Conservation (phyloP, 2,329 filamentous ascomycete genomes). For the Sarocladium kiliense region DNA sequence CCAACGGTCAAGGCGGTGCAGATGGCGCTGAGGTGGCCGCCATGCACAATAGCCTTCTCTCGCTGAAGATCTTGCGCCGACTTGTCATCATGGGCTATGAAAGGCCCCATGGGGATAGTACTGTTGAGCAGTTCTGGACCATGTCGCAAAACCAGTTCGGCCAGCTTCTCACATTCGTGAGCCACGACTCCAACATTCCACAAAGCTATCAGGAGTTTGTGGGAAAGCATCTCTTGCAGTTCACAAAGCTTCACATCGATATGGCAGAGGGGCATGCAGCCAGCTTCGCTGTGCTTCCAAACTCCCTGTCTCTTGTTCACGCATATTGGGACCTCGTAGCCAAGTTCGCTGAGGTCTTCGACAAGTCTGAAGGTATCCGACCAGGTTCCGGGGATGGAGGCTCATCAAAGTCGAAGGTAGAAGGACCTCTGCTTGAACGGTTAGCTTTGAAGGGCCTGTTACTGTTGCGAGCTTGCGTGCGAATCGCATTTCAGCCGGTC, state of each 20-base stretch:
- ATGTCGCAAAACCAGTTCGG: constrained; percentile 72
- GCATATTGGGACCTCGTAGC: constrained; percentile 83
- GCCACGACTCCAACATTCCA: constrained; percentile 47
- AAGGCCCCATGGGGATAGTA: constrained; percentile 70
- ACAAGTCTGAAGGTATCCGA: constrained; percentile 52
- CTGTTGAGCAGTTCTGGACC: constrained; percentile 76
- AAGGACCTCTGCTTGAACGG: constrained; percentile 67
- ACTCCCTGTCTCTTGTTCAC: constrained; percentile 69
- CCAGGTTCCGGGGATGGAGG: constrained; percentile 33
- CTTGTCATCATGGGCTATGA: constrained; percentile 80
- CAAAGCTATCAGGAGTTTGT: constrained; percentile 54
- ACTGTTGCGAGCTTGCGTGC: constrained; percentile 74
- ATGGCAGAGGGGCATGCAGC: constrained; percentile 77
- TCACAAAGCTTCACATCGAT: constrained; percentile 85
- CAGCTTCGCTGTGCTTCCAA: constrained; percentile 76
- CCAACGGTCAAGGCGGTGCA: constrained; percentile 52
- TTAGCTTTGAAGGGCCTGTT: constrained; percentile 79
- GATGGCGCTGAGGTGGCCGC: constrained; percentile 49
- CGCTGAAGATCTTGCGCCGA: constrained; percentile 75
- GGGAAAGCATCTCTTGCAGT: constrained; percentile 84
- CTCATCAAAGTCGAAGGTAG: constrained; percentile 43
- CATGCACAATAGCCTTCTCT: constrained; percentile 71
- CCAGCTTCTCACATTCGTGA: constrained; percentile 63
- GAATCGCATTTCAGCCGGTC: constrained; percentile 75
- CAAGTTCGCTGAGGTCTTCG: constrained; percentile 70